phyloP scores from a whole-genome alignment of 768 basidiomycete species.

The Cystobasidium ongulense region DNA sequence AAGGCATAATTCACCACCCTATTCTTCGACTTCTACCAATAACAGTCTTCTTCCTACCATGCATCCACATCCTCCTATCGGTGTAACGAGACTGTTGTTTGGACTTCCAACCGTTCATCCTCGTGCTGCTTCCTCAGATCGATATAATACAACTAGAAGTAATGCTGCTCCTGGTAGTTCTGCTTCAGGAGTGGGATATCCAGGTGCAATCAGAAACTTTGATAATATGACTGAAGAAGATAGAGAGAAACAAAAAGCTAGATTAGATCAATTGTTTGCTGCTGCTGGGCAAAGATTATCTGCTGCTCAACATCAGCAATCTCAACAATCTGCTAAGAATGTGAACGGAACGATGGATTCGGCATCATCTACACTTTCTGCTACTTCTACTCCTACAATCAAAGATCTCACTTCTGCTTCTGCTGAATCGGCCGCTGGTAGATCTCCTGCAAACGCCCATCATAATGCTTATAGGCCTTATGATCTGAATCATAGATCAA shows the following conservation, averaged over 20 bases:
- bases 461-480: neutral
- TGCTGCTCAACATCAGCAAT: neutral
- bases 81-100: neutral
- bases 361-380: neutral
- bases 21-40: neutral
- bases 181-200: neutral
- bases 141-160: neutral
- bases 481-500: neutral
- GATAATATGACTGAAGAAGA: neutral
- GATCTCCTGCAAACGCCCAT: neutral
- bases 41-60: neutral
- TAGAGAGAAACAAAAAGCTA: slow-evolving; percentile 8
- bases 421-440: neutral
- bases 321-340: neutral
- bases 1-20: neutral
- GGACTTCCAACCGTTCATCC: neutral
- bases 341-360: neutral
- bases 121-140: neutral
- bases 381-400: neutral
- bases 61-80: neutral
- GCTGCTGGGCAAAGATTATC: slow-evolving; percentile 19
- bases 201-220: neutral
- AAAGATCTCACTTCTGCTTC: neutral
- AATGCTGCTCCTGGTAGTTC: neutral
- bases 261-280: slow-evolving; percentile 16